A percentile compares a stretch with the other conserved stretches of the same genome.
phyloP scores from a whole-genome alignment of 140 eudicot genomes.

The Senecio squalidus region DNA sequence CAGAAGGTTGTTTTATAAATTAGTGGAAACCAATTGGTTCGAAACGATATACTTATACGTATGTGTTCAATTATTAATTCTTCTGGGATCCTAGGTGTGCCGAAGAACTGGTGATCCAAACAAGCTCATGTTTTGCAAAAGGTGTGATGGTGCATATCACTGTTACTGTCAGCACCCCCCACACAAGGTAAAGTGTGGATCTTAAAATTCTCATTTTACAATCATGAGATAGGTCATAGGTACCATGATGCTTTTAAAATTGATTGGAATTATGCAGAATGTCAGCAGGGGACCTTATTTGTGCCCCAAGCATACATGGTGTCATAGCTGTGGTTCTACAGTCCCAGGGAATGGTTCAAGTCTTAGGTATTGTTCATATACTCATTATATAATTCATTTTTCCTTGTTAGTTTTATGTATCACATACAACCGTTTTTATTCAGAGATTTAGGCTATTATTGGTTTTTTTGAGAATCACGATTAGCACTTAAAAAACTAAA shows the following conservation, averaged over 20 bases:
- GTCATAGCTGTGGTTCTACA: conserved; percentile 94
- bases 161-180: conserved; percentile 99
- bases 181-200: conserved; percentile 59
- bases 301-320: conserved; percentile 94
- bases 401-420: neutral
- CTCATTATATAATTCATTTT: neutral
- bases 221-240: neutral
- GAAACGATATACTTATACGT: conserved; percentile 7
- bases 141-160: conserved; percentile 98
- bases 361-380: conserved; percentile 54
- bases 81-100: too few species aligned
- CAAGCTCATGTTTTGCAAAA: conserved; percentile 91
- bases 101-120: conserved; percentile 89
- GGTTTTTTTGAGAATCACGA: too few species aligned
- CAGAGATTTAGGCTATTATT: too few species aligned
- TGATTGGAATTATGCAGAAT: conserved; percentile 48
- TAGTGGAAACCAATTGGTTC: conserved; percentile 4
- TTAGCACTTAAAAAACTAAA: too few species aligned
- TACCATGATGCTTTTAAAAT: conserved; percentile 1
- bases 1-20: conserved; percentile 6
- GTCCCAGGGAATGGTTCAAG: conserved; percentile 99
- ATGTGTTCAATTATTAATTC: neutral
- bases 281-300: conserved; percentile 90
- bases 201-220: neutral
- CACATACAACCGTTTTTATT: conserved; percentile 2